Base-by-base conservation (phyloP, 2,329 filamentous ascomycete species). In the Aspergillus phoenicis region DNA sequence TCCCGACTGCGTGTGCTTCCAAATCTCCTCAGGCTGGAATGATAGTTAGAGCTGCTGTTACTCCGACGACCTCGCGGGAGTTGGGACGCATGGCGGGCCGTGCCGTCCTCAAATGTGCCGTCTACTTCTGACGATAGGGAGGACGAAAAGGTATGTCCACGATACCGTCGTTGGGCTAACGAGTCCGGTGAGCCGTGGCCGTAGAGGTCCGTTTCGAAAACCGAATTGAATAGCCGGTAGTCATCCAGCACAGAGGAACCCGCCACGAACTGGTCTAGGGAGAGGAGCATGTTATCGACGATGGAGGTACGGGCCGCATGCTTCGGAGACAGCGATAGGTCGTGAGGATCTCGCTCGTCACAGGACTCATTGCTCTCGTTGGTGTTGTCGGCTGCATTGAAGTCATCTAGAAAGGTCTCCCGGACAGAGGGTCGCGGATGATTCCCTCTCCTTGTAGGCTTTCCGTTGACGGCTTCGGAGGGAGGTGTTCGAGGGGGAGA, bases 261-360 rank as follows among this genome's bases (percentile, higher is more conserved):
- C 2, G 73, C 64, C 43, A 86, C 89, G 72, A 94, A 87, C 76
- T 94, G 90, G 77, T 97, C 94, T 65, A 99, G 88, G 43, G 93
- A 97, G 66, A 95, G 83, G 62, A 98, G 87, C 89, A 99, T 95
- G 77, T 97, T 96, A 77, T 95, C 90, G 62, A 99, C 92, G 67
- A 99, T 88, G 38, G 93, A 97, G 73, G 96, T 91, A 68, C 94
- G 88, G 43, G 91, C 91, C 64, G 91, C 87, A 73, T 91, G 87
- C 63, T 88, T 84, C 52, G 90, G 87, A 54, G 89, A 89, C 70
- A 96, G 83, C 60, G 91, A 93, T 64, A 97, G 84, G 75, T 97
- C 93, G 81, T 97, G 93, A 17, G 77, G 76, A 62, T 79, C 77
- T 10, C 70, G 74, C 52, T 78, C 77, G 58, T 78, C 76, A n/a